phyloP scores from a whole-genome alignment of 2,329 filamentous ascomycete species.

The Chaetomium sp. region DNA sequence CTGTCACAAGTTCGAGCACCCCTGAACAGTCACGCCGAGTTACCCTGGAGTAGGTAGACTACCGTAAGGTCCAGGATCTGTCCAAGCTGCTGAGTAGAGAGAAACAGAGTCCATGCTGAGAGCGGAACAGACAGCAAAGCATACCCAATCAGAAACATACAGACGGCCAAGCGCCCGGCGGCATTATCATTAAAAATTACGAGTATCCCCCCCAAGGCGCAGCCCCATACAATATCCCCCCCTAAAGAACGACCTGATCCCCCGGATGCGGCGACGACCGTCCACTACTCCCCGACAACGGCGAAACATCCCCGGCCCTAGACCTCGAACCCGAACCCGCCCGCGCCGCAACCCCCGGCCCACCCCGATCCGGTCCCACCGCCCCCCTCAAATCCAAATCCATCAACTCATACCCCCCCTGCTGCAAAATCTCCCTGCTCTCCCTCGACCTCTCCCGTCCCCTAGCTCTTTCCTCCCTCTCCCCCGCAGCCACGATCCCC shows the following conservation, averaged over 20 bases:
- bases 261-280: slow-evolving; percentile 9
- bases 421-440: no score
- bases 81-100: no score
- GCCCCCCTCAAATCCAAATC: neutral
- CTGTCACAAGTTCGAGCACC: no score
- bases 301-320: neutral
- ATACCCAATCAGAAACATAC: no score
- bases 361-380: neutral
- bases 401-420: neutral
- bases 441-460: no score
- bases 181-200: neutral
- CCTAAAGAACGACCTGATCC: slow-evolving; percentile 2
- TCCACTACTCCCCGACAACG: neutral
- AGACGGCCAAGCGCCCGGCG: neutral
- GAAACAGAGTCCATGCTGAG: no score
- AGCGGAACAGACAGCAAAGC: no score
- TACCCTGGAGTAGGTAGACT: no score
- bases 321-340: neutral
- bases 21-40: neutral
- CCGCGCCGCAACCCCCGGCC: no score
- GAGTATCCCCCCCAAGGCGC: neutral
- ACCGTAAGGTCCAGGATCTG: no score
- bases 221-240: neutral
- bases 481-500: neutral
- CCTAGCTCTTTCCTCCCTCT: neutral